Evolutionary conservation across 108 stramenopile genomes (phyloP).

Genomic region (Fragilariopsis cylindrus): DNA sequence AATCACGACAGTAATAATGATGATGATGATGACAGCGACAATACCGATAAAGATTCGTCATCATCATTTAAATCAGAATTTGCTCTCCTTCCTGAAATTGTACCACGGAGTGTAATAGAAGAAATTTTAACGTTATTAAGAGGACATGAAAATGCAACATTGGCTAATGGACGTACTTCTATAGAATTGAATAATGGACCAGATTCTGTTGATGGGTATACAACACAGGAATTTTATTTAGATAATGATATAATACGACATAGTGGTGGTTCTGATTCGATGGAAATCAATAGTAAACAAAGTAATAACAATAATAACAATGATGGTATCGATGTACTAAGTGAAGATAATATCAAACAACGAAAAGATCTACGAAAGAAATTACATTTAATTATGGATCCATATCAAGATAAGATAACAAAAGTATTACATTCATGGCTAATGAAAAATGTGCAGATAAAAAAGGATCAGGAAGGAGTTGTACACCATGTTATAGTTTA

Average conservation of each 20-base stretch:
- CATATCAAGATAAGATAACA: neutral
- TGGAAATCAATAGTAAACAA: neutral
- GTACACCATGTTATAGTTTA: slow-evolving; percentile 24
- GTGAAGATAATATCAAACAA: neutral
- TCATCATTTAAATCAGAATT: neutral
- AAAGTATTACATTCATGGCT: slow-evolving; percentile 1
- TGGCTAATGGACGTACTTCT: neutral
- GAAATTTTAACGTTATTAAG: neutral
- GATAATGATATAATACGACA: slow-evolving; percentile 17
- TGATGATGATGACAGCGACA: too few relatives aligned
- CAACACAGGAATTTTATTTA: slow-evolving; percentile 19
- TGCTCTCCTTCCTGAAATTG: neutral
- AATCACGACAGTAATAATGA: too few relatives aligned
- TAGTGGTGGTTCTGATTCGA: neutral
- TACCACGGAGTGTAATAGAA: neutral
- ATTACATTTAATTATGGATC: slow-evolving; percentile 2
- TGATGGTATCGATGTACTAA: too few relatives aligned
- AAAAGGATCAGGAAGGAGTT: neutral
- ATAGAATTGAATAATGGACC: slow-evolving; percentile 7
- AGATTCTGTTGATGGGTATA: slow-evolving; percentile 19
- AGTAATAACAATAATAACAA: too few relatives aligned
- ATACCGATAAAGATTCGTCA: too few relatives aligned
- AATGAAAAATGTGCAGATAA: neutral
- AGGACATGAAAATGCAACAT: neutral
- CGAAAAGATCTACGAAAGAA: slow-evolving; percentile 6